A percentile compares a stretch with the other conserved stretches of the same genome.
phyloP scores from a whole-genome alignment of 2,329 filamentous ascomycete species.

The Colletotrichum australisinense region DNA sequence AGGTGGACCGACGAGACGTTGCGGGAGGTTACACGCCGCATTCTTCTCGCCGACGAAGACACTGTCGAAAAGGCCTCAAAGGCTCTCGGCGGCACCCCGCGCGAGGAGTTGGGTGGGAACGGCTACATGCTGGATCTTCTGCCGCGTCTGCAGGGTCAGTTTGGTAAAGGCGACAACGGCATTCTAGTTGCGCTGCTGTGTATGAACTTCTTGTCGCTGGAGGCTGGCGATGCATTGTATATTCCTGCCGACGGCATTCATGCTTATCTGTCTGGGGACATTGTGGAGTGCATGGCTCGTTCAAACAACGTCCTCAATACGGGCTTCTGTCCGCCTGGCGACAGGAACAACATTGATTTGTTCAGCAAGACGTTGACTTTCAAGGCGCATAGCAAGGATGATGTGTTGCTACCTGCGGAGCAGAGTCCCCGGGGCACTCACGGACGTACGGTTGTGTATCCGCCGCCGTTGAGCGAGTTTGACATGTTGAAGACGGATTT shows the following conservation, averaged over 20 bases:
- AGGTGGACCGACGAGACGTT: conserved; percentile 69
- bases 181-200: conserved; percentile 75
- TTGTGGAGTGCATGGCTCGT: conserved; percentile 83
- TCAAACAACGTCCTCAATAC: conserved; percentile 81
- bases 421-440: conserved; percentile 56
- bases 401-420: conserved; percentile 61
- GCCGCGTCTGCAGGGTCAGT: conserved; percentile 73
- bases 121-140: conserved; percentile 73
- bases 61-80: conserved; percentile 65
- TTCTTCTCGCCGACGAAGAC: conserved; percentile 65
- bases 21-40: conserved; percentile 63
- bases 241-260: conserved; percentile 81
- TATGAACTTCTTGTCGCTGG: conserved; percentile 79
- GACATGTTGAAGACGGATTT: conserved; percentile 72
- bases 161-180: conserved; percentile 72
- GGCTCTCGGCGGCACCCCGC: conserved; percentile 59
- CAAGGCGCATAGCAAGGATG: conserved; percentile 66
- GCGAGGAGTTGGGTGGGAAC: conserved; percentile 59
- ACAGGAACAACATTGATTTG: conserved; percentile 72
- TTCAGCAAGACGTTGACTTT: conserved; percentile 75
- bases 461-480: conserved; percentile 78
- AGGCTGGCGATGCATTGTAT: conserved; percentile 74
- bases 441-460: conserved; percentile 72
- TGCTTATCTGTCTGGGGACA: conserved; percentile 78
- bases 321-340: conserved; percentile 76